Evolutionary conservation across 352 stramenopile species (phyloP).

Genomic region (Plasmopara halstedii): DNA sequence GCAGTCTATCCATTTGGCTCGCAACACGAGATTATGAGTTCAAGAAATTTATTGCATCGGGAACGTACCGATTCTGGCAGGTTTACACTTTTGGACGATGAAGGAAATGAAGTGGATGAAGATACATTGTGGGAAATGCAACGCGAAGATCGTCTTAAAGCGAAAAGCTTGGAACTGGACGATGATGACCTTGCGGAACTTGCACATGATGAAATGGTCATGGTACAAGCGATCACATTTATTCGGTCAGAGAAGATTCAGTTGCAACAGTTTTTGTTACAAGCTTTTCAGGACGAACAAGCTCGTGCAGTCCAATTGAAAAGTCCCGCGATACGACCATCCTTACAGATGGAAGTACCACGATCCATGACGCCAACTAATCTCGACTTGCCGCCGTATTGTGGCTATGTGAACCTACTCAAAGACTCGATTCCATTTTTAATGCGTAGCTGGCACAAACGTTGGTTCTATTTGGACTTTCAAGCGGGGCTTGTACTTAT

Average conservation of each 20-base stretch:
- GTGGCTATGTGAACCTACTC: slow-evolving; percentile 64
- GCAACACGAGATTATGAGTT: slow-evolving; percentile 23
- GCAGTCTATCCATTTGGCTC: slow-evolving; percentile 36
- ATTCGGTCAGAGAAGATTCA: slow-evolving; percentile 59
- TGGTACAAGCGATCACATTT: slow-evolving; percentile 46
- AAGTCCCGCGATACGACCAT: slow-evolving; percentile 16
- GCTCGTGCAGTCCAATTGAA: slow-evolving; percentile 15
- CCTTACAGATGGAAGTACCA: slow-evolving; percentile 26
- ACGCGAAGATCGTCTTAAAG: slow-evolving; percentile 41
- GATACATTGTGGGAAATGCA: slow-evolving; percentile 41
- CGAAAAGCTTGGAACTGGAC: slow-evolving; percentile 48
- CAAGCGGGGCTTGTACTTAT: slow-evolving; percentile 58
- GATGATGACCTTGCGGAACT: slow-evolving; percentile 61
- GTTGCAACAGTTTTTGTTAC: slow-evolving; percentile 47
- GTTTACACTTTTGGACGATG: slow-evolving; percentile 55
- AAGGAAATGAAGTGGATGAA: slow-evolving; percentile 60
- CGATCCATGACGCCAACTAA: slow-evolving; percentile 19
- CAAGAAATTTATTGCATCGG: slow-evolving; percentile 22
- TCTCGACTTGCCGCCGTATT: slow-evolving; percentile 60
- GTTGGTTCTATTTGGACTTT: slow-evolving; percentile 80
- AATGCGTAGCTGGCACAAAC: slow-evolving; percentile 72
- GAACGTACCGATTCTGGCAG: slow-evolving; percentile 27
- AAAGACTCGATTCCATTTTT: slow-evolving; percentile 73
- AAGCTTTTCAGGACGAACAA: slow-evolving; percentile 49
- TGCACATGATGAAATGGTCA: slow-evolving; percentile 36